Conservation (phyloP, 768 basidiomycete species). For the Symmetrospora coprosmae region DNA sequence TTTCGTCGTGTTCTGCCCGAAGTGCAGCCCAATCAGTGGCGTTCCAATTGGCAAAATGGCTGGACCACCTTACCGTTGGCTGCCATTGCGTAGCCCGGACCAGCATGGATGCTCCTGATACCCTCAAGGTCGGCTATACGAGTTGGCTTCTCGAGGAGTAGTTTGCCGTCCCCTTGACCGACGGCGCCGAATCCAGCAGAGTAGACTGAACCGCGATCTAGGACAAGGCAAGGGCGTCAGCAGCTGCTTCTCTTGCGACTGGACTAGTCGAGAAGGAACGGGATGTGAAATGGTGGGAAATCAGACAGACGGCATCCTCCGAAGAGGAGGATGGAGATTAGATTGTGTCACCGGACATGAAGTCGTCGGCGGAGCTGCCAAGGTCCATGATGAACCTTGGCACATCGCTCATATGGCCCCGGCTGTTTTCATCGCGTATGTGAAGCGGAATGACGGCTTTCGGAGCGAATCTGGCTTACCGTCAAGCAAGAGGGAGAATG, state of each 20-base stretch:
- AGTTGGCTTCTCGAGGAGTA: background rate
- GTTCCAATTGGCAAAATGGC: background rate
- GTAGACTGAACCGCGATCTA: constrained; percentile 3
- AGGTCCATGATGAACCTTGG: background rate
- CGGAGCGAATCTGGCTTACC: background rate
- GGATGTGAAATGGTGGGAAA: background rate
- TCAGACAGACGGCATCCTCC: constrained; percentile 16
- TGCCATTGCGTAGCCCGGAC: background rate
- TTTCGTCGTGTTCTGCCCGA: background rate
- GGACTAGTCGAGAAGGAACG: background rate
- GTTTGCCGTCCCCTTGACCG: background rate
- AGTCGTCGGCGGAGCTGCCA: background rate
- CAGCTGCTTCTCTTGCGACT: background rate
- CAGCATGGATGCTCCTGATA: background rate
- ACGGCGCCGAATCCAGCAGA: constrained; percentile 12
- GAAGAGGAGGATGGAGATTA: background rate
- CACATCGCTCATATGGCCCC: constrained; percentile 20
- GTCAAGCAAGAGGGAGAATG: background rate
- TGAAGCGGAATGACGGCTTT: background rate
- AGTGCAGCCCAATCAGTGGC: background rate
- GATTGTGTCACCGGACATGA: constrained; percentile 14
- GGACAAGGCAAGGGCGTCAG: background rate
- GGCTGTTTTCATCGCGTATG: background rate
- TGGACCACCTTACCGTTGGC: background rate
- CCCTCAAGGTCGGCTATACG: background rate